Percentiles rank a stretch among this genome's conserved stretches.
phyloP scores from a whole-genome alignment of 1,139 yeast species.

The Oligophagozyma castellii region DNA sequence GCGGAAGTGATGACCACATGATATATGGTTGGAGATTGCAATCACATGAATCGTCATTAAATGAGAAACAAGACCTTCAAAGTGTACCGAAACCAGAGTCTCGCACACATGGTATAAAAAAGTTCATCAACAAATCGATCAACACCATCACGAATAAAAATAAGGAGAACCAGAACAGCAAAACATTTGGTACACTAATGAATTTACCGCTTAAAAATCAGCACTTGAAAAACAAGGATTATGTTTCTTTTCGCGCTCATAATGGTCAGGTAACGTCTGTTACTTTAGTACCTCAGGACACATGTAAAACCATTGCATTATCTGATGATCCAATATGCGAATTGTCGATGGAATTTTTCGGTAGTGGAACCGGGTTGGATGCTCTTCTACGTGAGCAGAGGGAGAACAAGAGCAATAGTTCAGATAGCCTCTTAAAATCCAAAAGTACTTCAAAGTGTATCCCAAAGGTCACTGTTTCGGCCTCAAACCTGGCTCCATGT shows the following conservation, averaged over 20 bases:
- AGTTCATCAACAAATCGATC: neutral
- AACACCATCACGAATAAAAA: neutral
- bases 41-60: slow-evolving; percentile 3
- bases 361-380: slow-evolving; percentile 3
- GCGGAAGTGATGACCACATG: slow-evolving; percentile 35
- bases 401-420: slow-evolving; percentile 1
- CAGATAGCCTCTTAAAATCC: neutral
- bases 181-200: neutral
- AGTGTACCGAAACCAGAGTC: slow-evolving; percentile 1
- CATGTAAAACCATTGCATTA: slow-evolving; percentile 50
- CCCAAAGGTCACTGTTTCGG: neutral
- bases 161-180: neutral
- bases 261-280: slow-evolving; percentile 66
- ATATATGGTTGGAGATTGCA: slow-evolving; percentile 24
- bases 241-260: slow-evolving; percentile 69
- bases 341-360: slow-evolving; percentile 29
- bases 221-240: slow-evolving; percentile 25
- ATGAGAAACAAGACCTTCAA: neutral
- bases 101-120: neutral
- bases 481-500: neutral
- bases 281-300: slow-evolving; percentile 58
- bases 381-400: too few species aligned
- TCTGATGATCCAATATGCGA: slow-evolving; percentile 76
- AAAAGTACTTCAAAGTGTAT: neutral
- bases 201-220: slow-evolving; percentile 5